These are phyloP conservation scores for Leishmania guyanensis DNA, from an alignment of 208 protist species.

Conservation along the genomic window DNA sequence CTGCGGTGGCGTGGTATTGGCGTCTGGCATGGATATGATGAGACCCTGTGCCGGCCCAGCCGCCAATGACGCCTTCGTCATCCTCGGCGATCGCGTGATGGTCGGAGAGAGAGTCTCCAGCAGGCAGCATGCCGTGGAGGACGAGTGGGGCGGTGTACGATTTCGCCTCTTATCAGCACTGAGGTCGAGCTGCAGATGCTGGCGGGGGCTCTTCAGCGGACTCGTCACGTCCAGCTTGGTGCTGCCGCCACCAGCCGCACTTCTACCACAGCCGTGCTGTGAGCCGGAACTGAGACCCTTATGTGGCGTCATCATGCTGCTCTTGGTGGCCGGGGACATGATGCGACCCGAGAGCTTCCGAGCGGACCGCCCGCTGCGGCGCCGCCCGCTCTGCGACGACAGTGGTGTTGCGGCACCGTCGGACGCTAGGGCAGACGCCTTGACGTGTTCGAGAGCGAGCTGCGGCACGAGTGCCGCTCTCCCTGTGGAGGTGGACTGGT, in stretches of 20 bases:
- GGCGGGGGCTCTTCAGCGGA: slow-evolving; percentile 1
- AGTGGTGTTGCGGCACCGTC: not conserved
- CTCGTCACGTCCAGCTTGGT: not conserved
- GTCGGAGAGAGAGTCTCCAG: not conserved
- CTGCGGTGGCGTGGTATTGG: not conserved
- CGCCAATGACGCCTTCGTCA: not conserved
- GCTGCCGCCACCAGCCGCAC: not conserved
- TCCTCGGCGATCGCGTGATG: slow-evolving; percentile 3
- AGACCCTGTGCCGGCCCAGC: not conserved
- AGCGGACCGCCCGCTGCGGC: not conserved
- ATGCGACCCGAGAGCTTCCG: not conserved
- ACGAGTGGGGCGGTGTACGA: not conserved
- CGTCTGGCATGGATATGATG: not conserved
- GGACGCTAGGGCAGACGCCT: not conserved
- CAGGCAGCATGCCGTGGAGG: not conserved
- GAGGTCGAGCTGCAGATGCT: not conserved
- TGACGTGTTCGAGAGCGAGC: slow-evolving; percentile 3
- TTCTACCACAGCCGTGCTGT: not conserved
- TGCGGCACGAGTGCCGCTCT: slow-evolving; percentile 1
- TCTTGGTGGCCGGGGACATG: not conserved
- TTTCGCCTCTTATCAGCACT: not conserved
- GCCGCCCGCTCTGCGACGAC: not conserved
- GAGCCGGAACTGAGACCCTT: not conserved
- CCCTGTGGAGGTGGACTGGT: not conserved
- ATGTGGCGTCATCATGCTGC: not conserved